phyloP scores from a whole-genome alignment of 2,329 filamentous ascomycete genomes.

The Fusarium chlamydosporum region DNA sequence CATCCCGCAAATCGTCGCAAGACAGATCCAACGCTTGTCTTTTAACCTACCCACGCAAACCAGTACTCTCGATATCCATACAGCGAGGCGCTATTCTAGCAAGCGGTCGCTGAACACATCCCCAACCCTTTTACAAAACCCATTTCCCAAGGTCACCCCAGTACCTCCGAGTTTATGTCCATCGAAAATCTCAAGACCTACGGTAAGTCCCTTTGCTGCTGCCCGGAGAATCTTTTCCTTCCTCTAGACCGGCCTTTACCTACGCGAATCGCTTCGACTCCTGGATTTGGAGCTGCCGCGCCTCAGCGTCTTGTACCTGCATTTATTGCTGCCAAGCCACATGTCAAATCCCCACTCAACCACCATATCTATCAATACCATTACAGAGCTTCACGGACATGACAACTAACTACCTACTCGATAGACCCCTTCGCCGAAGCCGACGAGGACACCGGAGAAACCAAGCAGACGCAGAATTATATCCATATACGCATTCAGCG shows the following conservation, averaged over 20 bases:
- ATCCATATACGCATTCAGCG: slow-evolving; percentile 99
- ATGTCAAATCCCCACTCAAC: slow-evolving; percentile 35
- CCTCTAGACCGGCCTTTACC: background rate
- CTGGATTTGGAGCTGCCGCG: slow-evolving; percentile 1
- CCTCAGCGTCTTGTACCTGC: slow-evolving; percentile 46
- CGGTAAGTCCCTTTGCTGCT: slow-evolving; percentile 70
- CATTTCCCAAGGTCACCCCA: slow-evolving; percentile 69
- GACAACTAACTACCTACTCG: slow-evolving; percentile 13
- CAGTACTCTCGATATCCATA: slow-evolving; percentile 28
- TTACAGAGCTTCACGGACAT: background rate
- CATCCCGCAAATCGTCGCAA: slow-evolving; percentile 44
- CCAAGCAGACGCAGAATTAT: slow-evolving; percentile 95
- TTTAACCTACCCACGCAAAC: background rate
- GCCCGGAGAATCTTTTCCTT: too few relatives aligned
- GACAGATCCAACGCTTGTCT: slow-evolving; percentile 19
- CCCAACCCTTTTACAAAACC: slow-evolving; percentile 60
- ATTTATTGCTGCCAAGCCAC: slow-evolving; percentile 44
- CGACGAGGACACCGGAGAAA: slow-evolving; percentile 98
- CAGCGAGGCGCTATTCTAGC: slow-evolving; percentile 64
- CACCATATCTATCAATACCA: slow-evolving; percentile 7
- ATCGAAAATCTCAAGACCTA: slow-evolving; percentile 99
- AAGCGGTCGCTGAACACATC: slow-evolving; percentile 66
- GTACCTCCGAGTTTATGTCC: slow-evolving; percentile 93
- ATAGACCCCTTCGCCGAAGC: slow-evolving; percentile 99
- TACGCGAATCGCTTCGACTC: background rate